A percentile compares a stretch with the other conserved stretches of the same genome.
phyloP scores from a whole-genome alignment of 768 basidiomycete genomes.

The Phaeotremella skinneri region DNA sequence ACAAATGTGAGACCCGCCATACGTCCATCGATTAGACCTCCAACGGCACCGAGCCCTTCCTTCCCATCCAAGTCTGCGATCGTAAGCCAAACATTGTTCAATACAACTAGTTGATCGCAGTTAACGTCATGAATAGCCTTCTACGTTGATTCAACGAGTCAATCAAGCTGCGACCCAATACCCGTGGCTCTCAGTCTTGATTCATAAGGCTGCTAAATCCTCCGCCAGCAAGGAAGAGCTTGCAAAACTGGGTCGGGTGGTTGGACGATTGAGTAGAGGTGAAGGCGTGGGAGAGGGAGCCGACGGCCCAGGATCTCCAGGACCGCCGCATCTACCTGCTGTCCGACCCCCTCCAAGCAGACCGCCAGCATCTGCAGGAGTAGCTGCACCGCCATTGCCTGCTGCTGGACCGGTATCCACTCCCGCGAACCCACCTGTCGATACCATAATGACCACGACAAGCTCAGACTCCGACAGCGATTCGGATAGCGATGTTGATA shows the following conservation, averaged over 20 bases:
- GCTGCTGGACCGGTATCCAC: not conserved
- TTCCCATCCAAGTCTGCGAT: not conserved
- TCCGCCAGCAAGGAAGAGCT: slow-evolving; percentile 40
- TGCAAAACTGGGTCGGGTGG: slow-evolving; percentile 33
- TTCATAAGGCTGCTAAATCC: slow-evolving; percentile 46
- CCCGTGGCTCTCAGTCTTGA: slow-evolving; percentile 41
- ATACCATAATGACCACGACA: not conserved
- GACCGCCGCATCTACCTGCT: slow-evolving; percentile 3
- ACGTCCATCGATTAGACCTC: not conserved
- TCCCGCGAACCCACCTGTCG: not conserved
- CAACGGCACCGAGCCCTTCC: not conserved
- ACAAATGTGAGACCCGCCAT: not conserved
- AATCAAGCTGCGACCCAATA: slow-evolving; percentile 38
- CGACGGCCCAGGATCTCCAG: slow-evolving; percentile 5
- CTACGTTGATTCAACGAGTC: slow-evolving; percentile 37
- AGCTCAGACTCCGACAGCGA: slow-evolving; percentile 7
- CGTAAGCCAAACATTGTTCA: not conserved
- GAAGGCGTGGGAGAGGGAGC: slow-evolving; percentile 28
- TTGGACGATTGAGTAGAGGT: slow-evolving; percentile 31
- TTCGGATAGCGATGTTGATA: slow-evolving; percentile 19
- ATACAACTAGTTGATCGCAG: slow-evolving; percentile 1
- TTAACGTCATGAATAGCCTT: slow-evolving; percentile 8
- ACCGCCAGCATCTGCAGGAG: too few relatives aligned
- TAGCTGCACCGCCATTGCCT: not conserved
- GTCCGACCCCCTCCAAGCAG: not conserved